A percentile compares a stretch with the other conserved stretches of the same genome.
phyloP scores from a whole-genome alignment of 2,329 filamentous ascomycete species.

The Sordariomycetes sp. region DNA sequence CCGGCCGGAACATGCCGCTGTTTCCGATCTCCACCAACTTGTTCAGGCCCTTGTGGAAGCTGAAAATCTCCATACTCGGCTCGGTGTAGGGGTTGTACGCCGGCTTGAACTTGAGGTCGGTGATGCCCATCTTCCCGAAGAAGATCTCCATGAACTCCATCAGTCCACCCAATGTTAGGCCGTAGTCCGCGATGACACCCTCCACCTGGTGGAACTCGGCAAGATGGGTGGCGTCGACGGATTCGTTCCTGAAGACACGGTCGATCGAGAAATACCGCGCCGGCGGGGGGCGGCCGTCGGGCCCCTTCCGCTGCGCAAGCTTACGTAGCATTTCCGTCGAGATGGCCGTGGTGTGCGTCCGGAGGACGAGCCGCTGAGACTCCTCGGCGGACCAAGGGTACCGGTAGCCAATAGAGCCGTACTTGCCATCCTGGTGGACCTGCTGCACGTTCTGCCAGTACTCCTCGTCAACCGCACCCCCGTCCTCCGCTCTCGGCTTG shows the following conservation, averaged over 20 bases:
- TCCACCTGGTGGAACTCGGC: slow-evolving; percentile 99
- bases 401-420: slow-evolving; percentile 89
- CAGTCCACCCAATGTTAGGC: slow-evolving; percentile 79
- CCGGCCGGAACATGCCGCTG: slow-evolving; percentile 95
- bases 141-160: slow-evolving; percentile 93
- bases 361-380: slow-evolving; percentile 75
- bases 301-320: slow-evolving; percentile 71
- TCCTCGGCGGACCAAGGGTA: slow-evolving; percentile 90
- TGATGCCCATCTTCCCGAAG: slow-evolving; percentile 92
- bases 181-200: slow-evolving; percentile 96
- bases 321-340: slow-evolving; percentile 87
- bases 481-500: slow-evolving; percentile 46
- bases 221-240: slow-evolving; percentile 91
- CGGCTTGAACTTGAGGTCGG: slow-evolving; percentile 82
- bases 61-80: slow-evolving; percentile 96
- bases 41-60: slow-evolving; percentile 77
- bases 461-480: slow-evolving; percentile 60
- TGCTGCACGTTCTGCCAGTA: slow-evolving; percentile 84
- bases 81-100: slow-evolving; percentile 95
- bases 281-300: slow-evolving; percentile 51
- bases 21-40: slow-evolving; percentile 98
- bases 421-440: slow-evolving; percentile 86
- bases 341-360: slow-evolving; percentile 92
- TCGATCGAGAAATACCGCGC: slow-evolving; percentile 99
- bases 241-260: slow-evolving; percentile 95